Conservation (phyloP, 2,329 filamentous ascomycete genomes). For the Sclerotinia subarctica region DNA sequence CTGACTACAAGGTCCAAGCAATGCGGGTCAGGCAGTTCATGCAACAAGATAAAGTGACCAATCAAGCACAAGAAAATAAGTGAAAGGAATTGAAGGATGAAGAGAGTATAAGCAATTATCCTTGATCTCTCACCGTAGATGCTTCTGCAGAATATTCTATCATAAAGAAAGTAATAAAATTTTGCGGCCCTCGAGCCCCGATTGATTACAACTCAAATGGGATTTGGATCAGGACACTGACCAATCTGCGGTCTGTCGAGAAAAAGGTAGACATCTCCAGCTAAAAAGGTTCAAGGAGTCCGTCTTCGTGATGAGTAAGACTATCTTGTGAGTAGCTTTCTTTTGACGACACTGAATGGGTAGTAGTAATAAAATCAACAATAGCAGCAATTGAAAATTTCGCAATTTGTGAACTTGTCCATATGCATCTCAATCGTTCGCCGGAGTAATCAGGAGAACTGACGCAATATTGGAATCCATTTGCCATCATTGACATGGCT, state of each 20-base stretch:
- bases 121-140: conserved; percentile 14
- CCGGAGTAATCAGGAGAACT: neutral
- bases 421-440: neutral
- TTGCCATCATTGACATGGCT: neutral
- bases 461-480: neutral
- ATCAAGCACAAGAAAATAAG: neutral
- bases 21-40: conserved; percentile 26
- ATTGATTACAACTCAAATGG: neutral
- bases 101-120: neutral
- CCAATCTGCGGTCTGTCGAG: neutral
- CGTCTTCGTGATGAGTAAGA: neutral
- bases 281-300: conserved; percentile 1
- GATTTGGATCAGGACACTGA: neutral
- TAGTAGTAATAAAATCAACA: neutral
- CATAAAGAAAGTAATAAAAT: neutral
- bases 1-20: conserved; percentile 19
- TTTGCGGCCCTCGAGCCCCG: neutral
- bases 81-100: neutral
- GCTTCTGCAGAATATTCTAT: conserved; percentile 14
- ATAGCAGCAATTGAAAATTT: neutral
- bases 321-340: neutral
- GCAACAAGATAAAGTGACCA: conserved; percentile 20
- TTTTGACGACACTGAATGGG: neutral
- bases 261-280: neutral
- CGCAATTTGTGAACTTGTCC: neutral